Conservation (phyloP, 2,329 filamentous ascomycete species). For the Cladophialophora psammophila region DNA sequence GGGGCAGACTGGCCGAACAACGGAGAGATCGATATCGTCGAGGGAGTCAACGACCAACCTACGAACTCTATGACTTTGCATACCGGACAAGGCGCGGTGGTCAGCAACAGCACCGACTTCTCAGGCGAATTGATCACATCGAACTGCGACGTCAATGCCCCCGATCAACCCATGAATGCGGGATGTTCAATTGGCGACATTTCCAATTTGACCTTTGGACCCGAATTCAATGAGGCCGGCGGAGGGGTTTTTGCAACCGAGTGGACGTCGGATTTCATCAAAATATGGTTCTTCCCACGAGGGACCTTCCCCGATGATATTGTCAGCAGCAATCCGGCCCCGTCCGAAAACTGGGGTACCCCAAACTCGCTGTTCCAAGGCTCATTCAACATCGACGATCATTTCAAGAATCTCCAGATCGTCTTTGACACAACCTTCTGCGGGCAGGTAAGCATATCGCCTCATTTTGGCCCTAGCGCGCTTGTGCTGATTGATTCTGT, state of each 20-base stretch:
- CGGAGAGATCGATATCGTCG: constrained; percentile 62
- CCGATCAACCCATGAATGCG: constrained; percentile 48
- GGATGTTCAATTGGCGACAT: constrained; percentile 51
- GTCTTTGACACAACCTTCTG: constrained; percentile 64
- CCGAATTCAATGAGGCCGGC: constrained; percentile 59
- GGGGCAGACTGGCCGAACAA: constrained; percentile 51
- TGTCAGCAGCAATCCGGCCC: constrained; percentile 52
- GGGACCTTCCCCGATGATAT: constrained; percentile 56
- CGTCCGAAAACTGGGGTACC: constrained; percentile 52
- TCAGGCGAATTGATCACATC: constrained; percentile 58
- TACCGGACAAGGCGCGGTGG: constrained; percentile 50
- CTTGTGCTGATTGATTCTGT: constrained; percentile 7
- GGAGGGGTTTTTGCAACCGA: constrained; percentile 76
- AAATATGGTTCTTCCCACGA: constrained; percentile 69
- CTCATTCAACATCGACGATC: constrained; percentile 51
- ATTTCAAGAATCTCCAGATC: constrained; percentile 54
- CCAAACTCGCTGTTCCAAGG: constrained; percentile 54
- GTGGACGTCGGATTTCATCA: constrained; percentile 77
- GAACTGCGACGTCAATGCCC: constrained; percentile 59
- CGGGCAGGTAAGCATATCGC: constrained; percentile 46
- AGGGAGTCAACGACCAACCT: constrained; percentile 57
- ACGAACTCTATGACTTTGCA: constrained; percentile 59
- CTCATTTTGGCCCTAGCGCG: neutral
- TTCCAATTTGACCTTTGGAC: constrained; percentile 54
- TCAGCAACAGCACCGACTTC: constrained; percentile 47